phyloP scores from a whole-genome alignment of 2,329 filamentous ascomycete species.

The Penicillium hesseltinei region DNA sequence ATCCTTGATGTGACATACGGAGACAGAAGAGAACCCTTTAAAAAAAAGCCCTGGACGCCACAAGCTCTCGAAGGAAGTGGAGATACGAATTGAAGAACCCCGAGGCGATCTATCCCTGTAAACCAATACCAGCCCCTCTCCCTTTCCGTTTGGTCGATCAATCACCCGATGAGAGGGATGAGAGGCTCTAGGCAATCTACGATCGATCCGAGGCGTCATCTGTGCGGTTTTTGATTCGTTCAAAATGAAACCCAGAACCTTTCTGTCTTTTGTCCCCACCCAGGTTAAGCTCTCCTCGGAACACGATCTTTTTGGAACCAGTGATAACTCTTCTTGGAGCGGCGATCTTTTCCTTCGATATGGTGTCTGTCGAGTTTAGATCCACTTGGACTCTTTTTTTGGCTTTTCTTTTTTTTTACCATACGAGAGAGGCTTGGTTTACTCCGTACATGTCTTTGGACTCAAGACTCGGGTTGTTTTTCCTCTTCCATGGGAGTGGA shows the following conservation, averaged over 20 bases:
- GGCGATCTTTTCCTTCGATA: constrained; percentile 15
- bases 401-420: background rate
- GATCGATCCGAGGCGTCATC: constrained; percentile 18
- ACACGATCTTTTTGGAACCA: constrained; percentile 20
- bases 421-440: background rate
- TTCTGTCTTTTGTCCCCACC: background rate
- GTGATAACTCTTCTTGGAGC: constrained; percentile 7
- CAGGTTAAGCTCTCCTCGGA: constrained; percentile 24
- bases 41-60: constrained; percentile 7
- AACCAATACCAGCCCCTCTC: constrained; percentile 15
- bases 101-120: constrained; percentile 22
- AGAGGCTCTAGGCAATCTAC: constrained; percentile 16
- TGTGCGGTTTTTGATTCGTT: background rate
- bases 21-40: background rate
- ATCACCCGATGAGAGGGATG: constrained; percentile 27
- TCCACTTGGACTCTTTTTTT: constrained; percentile 7
- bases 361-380: background rate
- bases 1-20: constrained; percentile 6
- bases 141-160: constrained; percentile 20
- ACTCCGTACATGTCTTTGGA: background rate
- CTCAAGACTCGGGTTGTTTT: background rate
- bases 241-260: background rate
- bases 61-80: constrained; percentile 27
- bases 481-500: background rate
- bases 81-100: constrained; percentile 21